Evolutionary conservation across 345 rosid genomes (phyloP), one percentile per base, ranked within the genome.

Genomic region (Dovyalis caffra): DNA sequence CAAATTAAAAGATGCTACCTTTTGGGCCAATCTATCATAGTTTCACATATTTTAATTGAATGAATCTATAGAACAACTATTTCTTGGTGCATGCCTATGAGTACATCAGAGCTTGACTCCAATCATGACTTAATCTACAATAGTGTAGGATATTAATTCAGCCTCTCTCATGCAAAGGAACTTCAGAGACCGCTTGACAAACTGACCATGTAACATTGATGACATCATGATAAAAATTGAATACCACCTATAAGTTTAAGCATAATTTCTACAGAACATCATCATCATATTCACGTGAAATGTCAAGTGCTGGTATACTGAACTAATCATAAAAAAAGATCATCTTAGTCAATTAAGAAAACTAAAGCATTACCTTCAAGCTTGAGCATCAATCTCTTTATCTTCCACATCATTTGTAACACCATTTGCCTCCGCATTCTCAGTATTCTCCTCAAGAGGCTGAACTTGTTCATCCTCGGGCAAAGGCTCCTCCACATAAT

Each of bases 401-500:
- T 85, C 90, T 76, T 89, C 91, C 3, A 84, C 82, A 76, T 77
- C 92, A 68, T 79, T 81, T 25, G 88, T 45, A 56, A 77, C 81
- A 37, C 66, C 88, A 77, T 26, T 80, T 56, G 88, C 82, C 78
- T 91, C 93, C 6, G 65, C 87, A 74, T 66, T 90, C 66, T 83
- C 93, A 32, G 82, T 81, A 78, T 80, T 90, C 79, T 91, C 97
- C 1, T 68, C 83, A 25, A 91, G 90, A 11, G 97, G 97, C 74
- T 95, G 99, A 38, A 83, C 91, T 71, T 92, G 91, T 79, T 92
- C 97, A 0, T 92, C 97, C 83, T 92, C 93, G 0, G 94, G 98
- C 77, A 95, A 78, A 11, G 98, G 97, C 79, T 95, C 99, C 78
- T 91, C 98, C 33, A 92, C 93, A 51, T 93, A 95, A 81, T 95